Evolutionary conservation across 2,329 filamentous ascomycete species (phyloP).

Genomic region (Talaromyces islandicus): DNA sequence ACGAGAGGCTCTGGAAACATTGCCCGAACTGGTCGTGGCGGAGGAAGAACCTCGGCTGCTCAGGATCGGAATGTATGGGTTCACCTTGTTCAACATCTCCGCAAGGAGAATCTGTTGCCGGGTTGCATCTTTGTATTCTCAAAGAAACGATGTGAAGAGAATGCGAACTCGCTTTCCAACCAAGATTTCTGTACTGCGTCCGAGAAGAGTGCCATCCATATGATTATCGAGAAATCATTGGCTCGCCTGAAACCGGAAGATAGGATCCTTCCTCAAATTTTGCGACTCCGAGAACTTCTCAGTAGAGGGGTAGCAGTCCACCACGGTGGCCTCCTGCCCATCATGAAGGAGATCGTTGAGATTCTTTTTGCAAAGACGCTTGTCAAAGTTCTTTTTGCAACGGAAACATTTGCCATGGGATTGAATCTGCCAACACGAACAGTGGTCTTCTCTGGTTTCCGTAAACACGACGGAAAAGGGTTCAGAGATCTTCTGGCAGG

Average conservation of each 20-base stretch:
- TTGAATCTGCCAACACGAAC: slow-evolving; percentile 92
- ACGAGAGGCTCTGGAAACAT: slow-evolving; percentile 71
- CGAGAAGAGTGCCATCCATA: slow-evolving; percentile 95
- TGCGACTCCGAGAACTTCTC: slow-evolving; percentile 77
- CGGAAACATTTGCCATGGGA: slow-evolving; percentile 98
- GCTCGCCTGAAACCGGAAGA: slow-evolving; percentile 88
- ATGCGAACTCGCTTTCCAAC: slow-evolving; percentile 89
- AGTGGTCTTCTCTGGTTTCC: slow-evolving; percentile 93
- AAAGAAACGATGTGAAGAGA: slow-evolving; percentile 95
- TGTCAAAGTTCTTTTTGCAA: slow-evolving; percentile 95
- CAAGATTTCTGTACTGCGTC: slow-evolving; percentile 89
- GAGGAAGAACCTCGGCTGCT: slow-evolving; percentile 79
- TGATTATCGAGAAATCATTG: slow-evolving; percentile 94
- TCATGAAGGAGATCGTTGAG: slow-evolving; percentile 96
- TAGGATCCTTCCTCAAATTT: slow-evolving; percentile 82
- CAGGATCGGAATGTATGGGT: slow-evolving; percentile 98
- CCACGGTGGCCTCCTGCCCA: slow-evolving; percentile 87
- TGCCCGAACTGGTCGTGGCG: slow-evolving; percentile 76
- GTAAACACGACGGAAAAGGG: slow-evolving; percentile 88
- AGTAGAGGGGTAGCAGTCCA: slow-evolving; percentile 90
- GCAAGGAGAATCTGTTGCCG: slow-evolving; percentile 78
- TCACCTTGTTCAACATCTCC: slow-evolving; percentile 84
- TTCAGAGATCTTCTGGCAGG: slow-evolving; percentile 89
- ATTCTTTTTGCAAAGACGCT: slow-evolving; percentile 91
- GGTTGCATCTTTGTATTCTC: slow-evolving; percentile 98